A percentile compares a stretch with the other conserved stretches of the same genome.
Conservation (phyloP, 2,329 filamentous ascomycete genomes). For the Paracoccidioides lutzii region DNA sequence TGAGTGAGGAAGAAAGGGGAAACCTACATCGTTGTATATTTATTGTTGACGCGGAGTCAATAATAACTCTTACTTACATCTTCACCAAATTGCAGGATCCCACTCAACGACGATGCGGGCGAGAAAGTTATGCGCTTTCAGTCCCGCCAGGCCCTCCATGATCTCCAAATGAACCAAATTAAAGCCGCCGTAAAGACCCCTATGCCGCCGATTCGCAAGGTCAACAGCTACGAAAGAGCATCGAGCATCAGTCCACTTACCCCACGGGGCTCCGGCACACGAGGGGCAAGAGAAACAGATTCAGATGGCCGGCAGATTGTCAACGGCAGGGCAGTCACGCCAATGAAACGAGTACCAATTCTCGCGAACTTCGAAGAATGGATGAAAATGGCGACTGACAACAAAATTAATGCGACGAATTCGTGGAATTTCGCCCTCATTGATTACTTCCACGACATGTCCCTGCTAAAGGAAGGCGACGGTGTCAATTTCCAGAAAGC, state of each 20-base stretch:
- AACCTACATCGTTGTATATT: background rate
- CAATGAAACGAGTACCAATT: conserved; percentile 90
- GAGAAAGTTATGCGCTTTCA: conserved; percentile 84
- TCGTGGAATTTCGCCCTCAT: conserved; percentile 99
- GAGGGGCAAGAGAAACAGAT: conserved; percentile 30
- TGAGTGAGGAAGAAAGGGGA: background rate
- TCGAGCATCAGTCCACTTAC: conserved; percentile 38
- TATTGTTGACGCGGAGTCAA: background rate
- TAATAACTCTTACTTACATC: background rate
- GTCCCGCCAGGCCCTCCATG: conserved; percentile 75
- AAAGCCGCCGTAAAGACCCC: conserved; percentile 53
- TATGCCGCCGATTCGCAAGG: conserved; percentile 26
- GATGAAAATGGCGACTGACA: conserved; percentile 99
- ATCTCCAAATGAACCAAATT: conserved; percentile 84
- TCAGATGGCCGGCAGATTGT: conserved; percentile 46
- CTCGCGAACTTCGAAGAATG: conserved; percentile 98
- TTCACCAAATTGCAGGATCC: conserved; percentile 49
- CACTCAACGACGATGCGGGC: conserved; percentile 85
- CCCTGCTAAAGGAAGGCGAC: conserved; percentile 85
- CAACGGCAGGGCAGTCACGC: conserved; percentile 67
- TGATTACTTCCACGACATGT: conserved; percentile 99
- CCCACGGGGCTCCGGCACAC: conserved; percentile 29
- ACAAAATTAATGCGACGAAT: conserved; percentile 96
- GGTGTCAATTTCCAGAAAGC: conserved; percentile 98
- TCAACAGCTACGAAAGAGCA: conserved; percentile 24